Conservation (phyloP, 495 filamentous ascomycete species). For the Podospora comata region DNA sequence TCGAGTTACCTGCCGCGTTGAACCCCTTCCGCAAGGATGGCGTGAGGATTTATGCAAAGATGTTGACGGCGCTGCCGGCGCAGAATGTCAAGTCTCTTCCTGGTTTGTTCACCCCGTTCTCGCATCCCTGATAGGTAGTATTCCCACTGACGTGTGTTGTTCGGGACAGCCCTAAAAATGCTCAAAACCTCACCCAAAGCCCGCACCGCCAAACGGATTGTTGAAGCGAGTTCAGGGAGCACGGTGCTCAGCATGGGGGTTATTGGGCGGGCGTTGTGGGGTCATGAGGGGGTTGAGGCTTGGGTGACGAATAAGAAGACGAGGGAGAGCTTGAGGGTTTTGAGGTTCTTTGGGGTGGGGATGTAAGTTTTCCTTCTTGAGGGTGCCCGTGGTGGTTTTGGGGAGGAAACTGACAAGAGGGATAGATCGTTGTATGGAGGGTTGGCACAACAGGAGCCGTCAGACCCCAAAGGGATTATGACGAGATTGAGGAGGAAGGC, state of each 20-base stretch:
- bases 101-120: conserved; percentile 38
- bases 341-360: conserved; percentile 59
- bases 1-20: conserved; percentile 55
- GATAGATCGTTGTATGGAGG: conserved; percentile 53
- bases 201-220: conserved; percentile 40
- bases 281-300: conserved; percentile 51
- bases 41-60: conserved; percentile 61
- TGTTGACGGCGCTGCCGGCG: conserved; percentile 60
- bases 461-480: conserved; percentile 54
- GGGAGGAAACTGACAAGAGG: neutral
- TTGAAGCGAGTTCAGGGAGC: conserved; percentile 62
- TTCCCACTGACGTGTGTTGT: neutral
- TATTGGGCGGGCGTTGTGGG: conserved; percentile 52
- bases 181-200: conserved; percentile 26
- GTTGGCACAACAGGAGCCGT: conserved; percentile 55
- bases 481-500: conserved; percentile 43
- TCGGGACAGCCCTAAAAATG: conserved; percentile 52
- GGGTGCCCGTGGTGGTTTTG: neutral
- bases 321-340: conserved; percentile 49
- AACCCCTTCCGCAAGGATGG: conserved; percentile 57
- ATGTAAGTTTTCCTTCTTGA: conserved; percentile 34
- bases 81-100: conserved; percentile 64
- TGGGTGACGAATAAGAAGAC: conserved; percentile 61
- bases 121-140: neutral
- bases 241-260: conserved; percentile 61